A percentile compares a stretch with the other conserved stretches of the same genome.
phyloP scores from a whole-genome alignment of 495 filamentous ascomycete species.

The Podospora anserina region DNA sequence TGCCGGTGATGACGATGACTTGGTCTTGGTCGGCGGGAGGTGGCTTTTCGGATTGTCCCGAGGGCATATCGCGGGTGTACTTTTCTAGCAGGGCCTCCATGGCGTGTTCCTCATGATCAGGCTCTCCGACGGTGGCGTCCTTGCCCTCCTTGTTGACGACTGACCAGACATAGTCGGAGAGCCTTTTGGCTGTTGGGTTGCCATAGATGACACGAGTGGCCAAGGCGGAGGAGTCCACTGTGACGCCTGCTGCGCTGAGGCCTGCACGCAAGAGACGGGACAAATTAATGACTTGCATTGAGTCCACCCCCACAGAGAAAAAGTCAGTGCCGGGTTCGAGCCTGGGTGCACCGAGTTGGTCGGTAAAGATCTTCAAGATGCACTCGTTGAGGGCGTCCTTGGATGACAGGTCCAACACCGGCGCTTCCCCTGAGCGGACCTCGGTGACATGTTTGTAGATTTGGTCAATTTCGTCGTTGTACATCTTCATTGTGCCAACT shows the following conservation, averaged over 20 bases:
- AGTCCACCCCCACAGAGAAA: slow-evolving; percentile 50
- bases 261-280: slow-evolving; percentile 36
- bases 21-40: slow-evolving; percentile 36
- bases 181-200: slow-evolving; percentile 36
- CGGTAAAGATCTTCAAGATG: slow-evolving; percentile 35
- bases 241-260: slow-evolving; percentile 30
- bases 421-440: slow-evolving; percentile 17
- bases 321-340: slow-evolving; percentile 41
- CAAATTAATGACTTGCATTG: slow-evolving; percentile 47
- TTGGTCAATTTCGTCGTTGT: slow-evolving; percentile 51
- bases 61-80: slow-evolving; percentile 37
- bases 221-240: slow-evolving; percentile 30
- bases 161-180: slow-evolving; percentile 34
- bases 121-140: slow-evolving; percentile 16
- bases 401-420: slow-evolving; percentile 32
- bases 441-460: slow-evolving; percentile 40
- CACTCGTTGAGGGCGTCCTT: slow-evolving; percentile 33
- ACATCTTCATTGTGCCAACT: slow-evolving; percentile 44
- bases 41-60: slow-evolving; percentile 27
- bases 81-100: slow-evolving; percentile 39
- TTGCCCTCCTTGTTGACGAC: slow-evolving; percentile 19
- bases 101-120: slow-evolving; percentile 26
- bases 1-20: slow-evolving; percentile 56
- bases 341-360: slow-evolving; percentile 28
- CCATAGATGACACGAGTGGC: slow-evolving; percentile 40